phyloP scores from a whole-genome alignment of 352 stramenopile genomes.

The Globisporangium emineosum region DNA sequence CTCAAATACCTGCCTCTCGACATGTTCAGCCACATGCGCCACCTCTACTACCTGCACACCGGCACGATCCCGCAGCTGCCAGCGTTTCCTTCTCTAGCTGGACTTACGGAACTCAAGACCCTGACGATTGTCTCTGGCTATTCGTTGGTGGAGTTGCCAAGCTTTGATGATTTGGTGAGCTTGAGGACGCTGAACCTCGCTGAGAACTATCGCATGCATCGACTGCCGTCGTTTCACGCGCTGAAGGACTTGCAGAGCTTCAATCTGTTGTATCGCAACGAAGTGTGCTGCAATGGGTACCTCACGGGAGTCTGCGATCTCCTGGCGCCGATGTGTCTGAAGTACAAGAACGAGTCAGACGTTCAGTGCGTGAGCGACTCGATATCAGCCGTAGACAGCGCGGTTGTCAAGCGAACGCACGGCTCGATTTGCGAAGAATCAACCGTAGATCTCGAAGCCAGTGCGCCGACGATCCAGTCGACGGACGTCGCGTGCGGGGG shows the following conservation, averaged over 20 bases:
- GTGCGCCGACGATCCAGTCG: conserved; percentile 22
- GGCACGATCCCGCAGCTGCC: conserved; percentile 16
- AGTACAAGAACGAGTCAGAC: not conserved
- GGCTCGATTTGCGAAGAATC: conserved; percentile 8
- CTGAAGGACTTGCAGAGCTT: conserved; percentile 10
- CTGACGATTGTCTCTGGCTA: conserved; percentile 10
- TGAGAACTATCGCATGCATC: conserved; percentile 14
- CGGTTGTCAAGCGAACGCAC: conserved; percentile 4
- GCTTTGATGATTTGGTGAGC: conserved; percentile 13
- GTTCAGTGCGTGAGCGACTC: conserved; percentile 7
- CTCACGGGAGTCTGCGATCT: conserved; percentile 15
- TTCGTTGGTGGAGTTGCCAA: conserved; percentile 8
- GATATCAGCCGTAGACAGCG: conserved; percentile 7
- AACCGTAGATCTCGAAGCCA: conserved; percentile 6
- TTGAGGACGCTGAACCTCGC: conserved; percentile 14
- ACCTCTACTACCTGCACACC: conserved; percentile 14
- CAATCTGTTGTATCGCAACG: conserved; percentile 18
- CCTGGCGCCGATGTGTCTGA: conserved; percentile 1
- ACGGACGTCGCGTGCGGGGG: conserved; percentile 30
- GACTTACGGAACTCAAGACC: conserved; percentile 2
- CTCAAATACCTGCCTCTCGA: conserved; percentile 17
- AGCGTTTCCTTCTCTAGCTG: conserved; percentile 12
- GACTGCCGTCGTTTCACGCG: conserved; percentile 7
- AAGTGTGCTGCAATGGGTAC: conserved; percentile 23
- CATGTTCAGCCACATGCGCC: conserved; percentile 15